A percentile compares a stretch with the other conserved stretches of the same genome.
Conservation (phyloP, 371 early-diverging fungal species). For the Batkoa obscura region DNA sequence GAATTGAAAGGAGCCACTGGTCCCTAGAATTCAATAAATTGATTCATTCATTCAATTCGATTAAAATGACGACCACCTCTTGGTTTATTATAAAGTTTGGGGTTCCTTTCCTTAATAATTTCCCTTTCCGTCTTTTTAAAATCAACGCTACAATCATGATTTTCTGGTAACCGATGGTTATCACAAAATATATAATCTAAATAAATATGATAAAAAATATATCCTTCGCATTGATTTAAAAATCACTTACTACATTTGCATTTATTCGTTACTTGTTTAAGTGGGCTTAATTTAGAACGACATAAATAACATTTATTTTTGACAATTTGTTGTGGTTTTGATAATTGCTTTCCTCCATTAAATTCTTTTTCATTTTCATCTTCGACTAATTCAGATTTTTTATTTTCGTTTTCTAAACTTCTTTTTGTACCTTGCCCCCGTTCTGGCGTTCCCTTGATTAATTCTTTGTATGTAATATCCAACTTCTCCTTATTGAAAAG, state of each 20-base stretch:
- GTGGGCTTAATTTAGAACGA: constrained; percentile 51
- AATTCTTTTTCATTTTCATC: too few species aligned
- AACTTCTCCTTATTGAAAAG: too few species aligned
- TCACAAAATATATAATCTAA: constrained; percentile 57
- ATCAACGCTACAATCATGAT: constrained; percentile 62
- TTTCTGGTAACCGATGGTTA: constrained; percentile 47
- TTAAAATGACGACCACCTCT: constrained; percentile 56
- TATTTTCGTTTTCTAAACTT: too few species aligned
- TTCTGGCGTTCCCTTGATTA: too few species aligned
- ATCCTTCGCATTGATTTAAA: background rate
- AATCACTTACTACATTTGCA: constrained; percentile 44
- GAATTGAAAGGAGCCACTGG: too few species aligned
- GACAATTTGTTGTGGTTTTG: constrained; percentile 32
- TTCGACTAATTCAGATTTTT: too few species aligned
- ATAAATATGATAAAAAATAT: background rate
- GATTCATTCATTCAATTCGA: constrained; percentile 44
- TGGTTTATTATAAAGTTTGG: constrained; percentile 50
- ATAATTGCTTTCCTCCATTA: background rate
- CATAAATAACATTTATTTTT: constrained; percentile 59
- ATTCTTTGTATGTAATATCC: too few species aligned
- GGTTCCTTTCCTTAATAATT: constrained; percentile 52
- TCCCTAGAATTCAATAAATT: too few species aligned
- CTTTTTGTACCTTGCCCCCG: too few species aligned
- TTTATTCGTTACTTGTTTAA: constrained; percentile 62
- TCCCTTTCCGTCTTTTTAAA: constrained; percentile 42